phyloP scores from a whole-genome alignment of 75 land plant genomes.

The Cunninghamia lanceolata region DNA sequence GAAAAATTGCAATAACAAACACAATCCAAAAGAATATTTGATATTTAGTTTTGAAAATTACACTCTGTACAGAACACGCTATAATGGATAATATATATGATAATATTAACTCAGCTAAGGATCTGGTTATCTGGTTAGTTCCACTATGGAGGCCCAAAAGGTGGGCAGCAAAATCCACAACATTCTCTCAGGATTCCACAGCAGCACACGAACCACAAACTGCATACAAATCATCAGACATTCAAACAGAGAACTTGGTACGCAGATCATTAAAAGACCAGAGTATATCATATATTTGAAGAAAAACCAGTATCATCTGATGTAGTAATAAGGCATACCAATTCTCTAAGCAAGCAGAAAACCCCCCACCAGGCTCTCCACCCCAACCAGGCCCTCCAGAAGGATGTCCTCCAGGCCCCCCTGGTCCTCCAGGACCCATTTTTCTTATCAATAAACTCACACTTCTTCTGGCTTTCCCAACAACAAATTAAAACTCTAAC shows the following conservation, averaged over 20 bases:
- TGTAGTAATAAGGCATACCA: not conserved
- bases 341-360: not conserved
- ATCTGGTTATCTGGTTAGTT: not conserved
- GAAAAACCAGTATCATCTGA: not conserved
- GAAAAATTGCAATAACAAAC: no score
- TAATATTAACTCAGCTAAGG: no score
- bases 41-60: no score
- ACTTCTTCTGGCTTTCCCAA: not conserved
- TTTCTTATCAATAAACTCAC: not conserved
- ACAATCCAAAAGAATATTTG: no score
- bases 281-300: no score
- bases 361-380: not conserved
- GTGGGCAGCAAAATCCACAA: not conserved
- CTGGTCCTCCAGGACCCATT: constrained; percentile 1
- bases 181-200: not conserved
- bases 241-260: no score
- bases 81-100: no score
- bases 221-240: not conserved
- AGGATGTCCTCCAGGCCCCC: not conserved
- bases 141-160: not conserved
- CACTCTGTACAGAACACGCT: no score
- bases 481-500: no score
- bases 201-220: not conserved
- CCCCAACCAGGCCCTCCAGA: not conserved
- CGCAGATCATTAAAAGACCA: no score